These are phyloP conservation scores for Babesia ovis DNA, from an alignment of 169 alveolate species.

Conservation along the genomic window DNA sequence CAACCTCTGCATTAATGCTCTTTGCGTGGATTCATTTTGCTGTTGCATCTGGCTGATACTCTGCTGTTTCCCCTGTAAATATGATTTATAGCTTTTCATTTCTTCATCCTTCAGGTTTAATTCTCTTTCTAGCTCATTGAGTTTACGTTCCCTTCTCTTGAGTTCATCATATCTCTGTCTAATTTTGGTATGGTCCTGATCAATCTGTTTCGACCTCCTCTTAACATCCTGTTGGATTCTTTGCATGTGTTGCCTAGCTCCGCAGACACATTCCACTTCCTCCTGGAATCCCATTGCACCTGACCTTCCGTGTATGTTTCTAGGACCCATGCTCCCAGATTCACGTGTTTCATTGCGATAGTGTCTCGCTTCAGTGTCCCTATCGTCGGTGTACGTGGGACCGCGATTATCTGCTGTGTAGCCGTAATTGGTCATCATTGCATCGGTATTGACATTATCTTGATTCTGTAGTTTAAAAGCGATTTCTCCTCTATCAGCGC, in stretches of 20 bases:
- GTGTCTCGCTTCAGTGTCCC: background rate
- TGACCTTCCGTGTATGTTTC: background rate
- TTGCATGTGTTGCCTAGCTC: constrained; percentile 61
- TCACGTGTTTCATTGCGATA: constrained; percentile 13
- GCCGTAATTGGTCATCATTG: constrained; percentile 18
- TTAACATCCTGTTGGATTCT: constrained; percentile 33
- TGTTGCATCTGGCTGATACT: constrained; percentile 49
- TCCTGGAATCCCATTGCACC: constrained; percentile 24
- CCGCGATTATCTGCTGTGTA: constrained; percentile 6
- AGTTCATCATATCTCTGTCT: constrained; percentile 36
- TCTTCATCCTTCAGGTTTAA: constrained; percentile 45
- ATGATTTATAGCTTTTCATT: constrained; percentile 47
- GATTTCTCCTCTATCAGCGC: background rate
- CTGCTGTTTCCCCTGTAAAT: constrained; percentile 64
- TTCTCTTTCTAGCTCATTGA: constrained; percentile 21
- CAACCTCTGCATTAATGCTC: constrained; percentile 37
- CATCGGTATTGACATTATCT: background rate
- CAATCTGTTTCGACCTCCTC: constrained; percentile 27
- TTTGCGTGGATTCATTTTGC: constrained; percentile 36
- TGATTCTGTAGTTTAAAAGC: background rate
- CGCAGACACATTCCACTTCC: constrained; percentile 49
- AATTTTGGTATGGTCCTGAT: constrained; percentile 29
- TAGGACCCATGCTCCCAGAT: background rate
- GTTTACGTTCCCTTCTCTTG: constrained; percentile 20
- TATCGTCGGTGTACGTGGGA: background rate